Evolutionary conservation across 1,139 yeast species (phyloP), one percentile per base, ranked within the genome.

Genomic region (Pneumocystis sp.): DNA sequence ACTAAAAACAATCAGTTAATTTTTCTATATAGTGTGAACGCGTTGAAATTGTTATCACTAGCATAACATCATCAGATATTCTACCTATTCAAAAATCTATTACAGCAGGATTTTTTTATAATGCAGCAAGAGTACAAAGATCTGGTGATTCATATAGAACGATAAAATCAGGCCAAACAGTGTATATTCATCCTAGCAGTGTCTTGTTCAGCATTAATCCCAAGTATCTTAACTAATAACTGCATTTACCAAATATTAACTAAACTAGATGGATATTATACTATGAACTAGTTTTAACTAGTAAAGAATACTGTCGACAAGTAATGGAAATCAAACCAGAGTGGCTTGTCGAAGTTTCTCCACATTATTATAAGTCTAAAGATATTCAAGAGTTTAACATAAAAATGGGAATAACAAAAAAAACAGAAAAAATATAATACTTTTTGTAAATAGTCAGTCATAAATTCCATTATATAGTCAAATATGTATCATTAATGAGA

Each of bases 221-320:
- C 5, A 50, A 50, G 57, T 50, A 50, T 25, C n/a, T 25, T 15
- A 25, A 25, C 34, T 50, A 19, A 7, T 50, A 25, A 25, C 25
- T 12, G 6, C 2, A 25, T 40, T 25, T 25, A 10, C 12, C 17
- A 25, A 50, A 25, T 50, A 50, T 21, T 59, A 39, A 31, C 21
- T 42, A 31, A 39, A 59, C 17, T 39, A 85, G 82, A 70, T 78
- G 84, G 72, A 74, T 93, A 1, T 75, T 93, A 34, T 93, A 89
- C 73, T 88, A 90, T 71, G 97, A 91, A 71, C 78, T 93, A 71
- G 93, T 93, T 60, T 77, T 88, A 56, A 93, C 98, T 0, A 83
- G 89, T 62, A 88, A 86, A 73, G 97, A 91, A 76, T 93, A 83
- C 73, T 88, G 93, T 89, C 77, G 97, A 66, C 89, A 87, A 70